A percentile compares a stretch with the other conserved stretches of the same genome.
phyloP scores from a whole-genome alignment of 345 rosid genomes.

The Psidium friedrichsthalianum region DNA sequence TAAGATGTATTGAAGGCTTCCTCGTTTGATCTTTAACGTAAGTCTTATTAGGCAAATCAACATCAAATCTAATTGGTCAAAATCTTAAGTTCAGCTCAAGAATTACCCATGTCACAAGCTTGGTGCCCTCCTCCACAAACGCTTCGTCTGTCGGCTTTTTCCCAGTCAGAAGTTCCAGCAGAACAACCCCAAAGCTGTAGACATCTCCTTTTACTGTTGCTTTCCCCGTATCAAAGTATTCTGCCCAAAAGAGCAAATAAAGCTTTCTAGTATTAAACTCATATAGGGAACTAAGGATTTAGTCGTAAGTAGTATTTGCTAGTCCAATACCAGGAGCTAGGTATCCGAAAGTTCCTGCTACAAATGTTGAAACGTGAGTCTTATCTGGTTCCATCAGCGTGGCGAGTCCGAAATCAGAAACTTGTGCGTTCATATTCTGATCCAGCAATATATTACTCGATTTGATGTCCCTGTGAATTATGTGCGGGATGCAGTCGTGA shows the following conservation, averaged over 20 bases:
- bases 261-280: not conserved
- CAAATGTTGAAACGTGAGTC: constrained; percentile 75
- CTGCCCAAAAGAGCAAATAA: constrained; percentile 13
- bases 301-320: not conserved
- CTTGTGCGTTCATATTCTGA: constrained; percentile 71
- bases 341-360: constrained; percentile 86
- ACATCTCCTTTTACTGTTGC: constrained; percentile 80
- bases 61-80: not conserved
- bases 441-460: constrained; percentile 77
- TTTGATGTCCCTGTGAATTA: constrained; percentile 84
- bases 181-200: constrained; percentile 76
- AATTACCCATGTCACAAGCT: constrained; percentile 82
- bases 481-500: constrained; percentile 82
- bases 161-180: constrained; percentile 71
- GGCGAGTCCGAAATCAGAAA: constrained; percentile 81
- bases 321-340: constrained; percentile 57
- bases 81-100: not conserved
- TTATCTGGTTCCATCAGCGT: constrained; percentile 72
- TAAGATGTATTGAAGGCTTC: not conserved
- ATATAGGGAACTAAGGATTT: not conserved
- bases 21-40: not conserved
- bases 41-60: not conserved
- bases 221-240: constrained; percentile 77
- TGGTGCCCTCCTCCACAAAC: constrained; percentile 81
- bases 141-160: constrained; percentile 71